Evolutionary conservation across 106 monocot genomes (phyloP).

Genomic region (Dendrobium huoshanense): DNA sequence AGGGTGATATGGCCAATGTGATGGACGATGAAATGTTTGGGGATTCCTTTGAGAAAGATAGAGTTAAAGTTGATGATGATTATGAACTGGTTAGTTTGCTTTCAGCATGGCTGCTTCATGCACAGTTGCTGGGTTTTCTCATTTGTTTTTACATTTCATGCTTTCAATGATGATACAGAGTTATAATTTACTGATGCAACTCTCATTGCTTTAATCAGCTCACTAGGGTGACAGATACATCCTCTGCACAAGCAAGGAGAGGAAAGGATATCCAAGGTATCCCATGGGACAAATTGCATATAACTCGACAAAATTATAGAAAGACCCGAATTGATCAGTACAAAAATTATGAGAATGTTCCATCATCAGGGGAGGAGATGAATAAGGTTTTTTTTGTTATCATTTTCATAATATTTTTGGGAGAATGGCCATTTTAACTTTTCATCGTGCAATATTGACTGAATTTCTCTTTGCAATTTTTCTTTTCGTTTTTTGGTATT

Average conservation of each 20-base stretch:
- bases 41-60: conserved; percentile 11
- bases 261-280: conserved; percentile 24
- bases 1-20: conserved; percentile 12
- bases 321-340: conserved; percentile 43
- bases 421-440: neutral
- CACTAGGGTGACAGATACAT: conserved; percentile 16
- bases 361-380: conserved; percentile 27
- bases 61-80: conserved; percentile 21
- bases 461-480: neutral
- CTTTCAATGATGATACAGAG: neutral
- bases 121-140: neutral
- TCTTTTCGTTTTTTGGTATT: conserved; percentile 1
- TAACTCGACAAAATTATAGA: conserved; percentile 44
- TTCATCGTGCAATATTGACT: neutral
- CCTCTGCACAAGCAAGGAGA: conserved; percentile 20
- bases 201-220: conserved; percentile 15
- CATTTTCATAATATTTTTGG: neutral
- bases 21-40: conserved; percentile 19
- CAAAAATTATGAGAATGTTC: conserved; percentile 59
- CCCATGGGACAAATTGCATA: conserved; percentile 23
- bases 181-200: neutral
- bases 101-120: neutral
- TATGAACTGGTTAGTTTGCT: conserved; percentile 25
- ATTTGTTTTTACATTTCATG: neutral
- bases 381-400: conserved; percentile 29